Evolutionary conservation across 441 rosid species (phyloP).

Genomic region (Erodium moschatum): DNA sequence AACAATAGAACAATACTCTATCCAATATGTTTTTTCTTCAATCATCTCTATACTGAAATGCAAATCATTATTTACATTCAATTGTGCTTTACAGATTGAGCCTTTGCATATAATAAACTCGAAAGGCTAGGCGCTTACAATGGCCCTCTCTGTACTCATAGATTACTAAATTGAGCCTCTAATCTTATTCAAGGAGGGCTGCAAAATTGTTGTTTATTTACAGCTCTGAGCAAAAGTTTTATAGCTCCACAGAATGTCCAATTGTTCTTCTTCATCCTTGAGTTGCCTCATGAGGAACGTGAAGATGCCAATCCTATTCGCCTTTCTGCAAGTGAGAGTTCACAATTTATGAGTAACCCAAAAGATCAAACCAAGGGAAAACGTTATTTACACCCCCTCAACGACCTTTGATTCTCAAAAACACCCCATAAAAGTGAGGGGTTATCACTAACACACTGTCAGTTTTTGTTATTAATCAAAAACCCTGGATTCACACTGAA

Average conservation of each 20-base stretch:
- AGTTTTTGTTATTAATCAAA: no score
- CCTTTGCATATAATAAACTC: constrained; percentile 10
- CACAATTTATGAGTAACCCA: background rate
- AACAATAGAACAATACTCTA: no score
- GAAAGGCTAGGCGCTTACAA: constrained; percentile 9
- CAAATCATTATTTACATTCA: constrained; percentile 19
- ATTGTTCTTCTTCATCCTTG: constrained; percentile 1
- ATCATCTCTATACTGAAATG: background rate
- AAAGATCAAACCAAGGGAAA: no score
- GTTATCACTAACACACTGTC: no score
- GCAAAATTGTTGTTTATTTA: constrained; percentile 29
- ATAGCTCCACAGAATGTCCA: constrained; percentile 35
- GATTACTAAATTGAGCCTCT: constrained; percentile 7
- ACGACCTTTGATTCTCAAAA: no score
- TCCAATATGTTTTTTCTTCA: no score
- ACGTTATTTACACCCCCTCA: no score
- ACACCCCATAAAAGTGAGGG: no score
- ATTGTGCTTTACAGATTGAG: constrained; percentile 21
- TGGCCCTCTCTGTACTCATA: background rate
- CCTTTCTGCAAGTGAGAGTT: constrained; percentile 45
- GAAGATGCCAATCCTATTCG: constrained; percentile 65
- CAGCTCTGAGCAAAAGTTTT: constrained; percentile 20
- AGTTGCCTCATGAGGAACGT: constrained; percentile 26
- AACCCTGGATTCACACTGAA: no score
- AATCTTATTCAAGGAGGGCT: constrained; percentile 25